Evolutionary conservation across 2,329 filamentous ascomycete species (phyloP).

Genomic region (Rhexocercosporidium sp.): DNA sequence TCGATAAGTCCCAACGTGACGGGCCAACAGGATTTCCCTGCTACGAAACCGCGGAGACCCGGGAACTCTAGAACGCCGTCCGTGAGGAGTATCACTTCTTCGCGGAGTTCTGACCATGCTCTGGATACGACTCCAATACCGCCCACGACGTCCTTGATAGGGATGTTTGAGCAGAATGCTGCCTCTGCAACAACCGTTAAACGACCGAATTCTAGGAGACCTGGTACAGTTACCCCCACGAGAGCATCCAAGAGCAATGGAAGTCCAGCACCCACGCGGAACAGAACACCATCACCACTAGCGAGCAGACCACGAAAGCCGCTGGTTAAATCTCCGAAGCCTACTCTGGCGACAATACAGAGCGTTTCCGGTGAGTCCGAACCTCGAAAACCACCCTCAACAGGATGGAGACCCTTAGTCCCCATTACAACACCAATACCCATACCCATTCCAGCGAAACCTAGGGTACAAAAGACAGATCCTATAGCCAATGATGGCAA

Average conservation of each 20-base stretch:
- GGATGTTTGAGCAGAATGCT: conserved; percentile 66
- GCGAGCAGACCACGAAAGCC: conserved; percentile 9
- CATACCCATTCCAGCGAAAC: conserved; percentile 24
- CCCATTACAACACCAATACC: conserved; percentile 29
- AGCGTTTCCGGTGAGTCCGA: conserved; percentile 16
- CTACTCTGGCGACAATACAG: conserved; percentile 19
- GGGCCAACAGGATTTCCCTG: conserved; percentile 27
- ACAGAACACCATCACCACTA: conserved; percentile 17
- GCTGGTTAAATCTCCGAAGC: conserved; percentile 15
- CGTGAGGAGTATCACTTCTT: conserved; percentile 32
- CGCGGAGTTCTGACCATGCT: conserved; percentile 40
- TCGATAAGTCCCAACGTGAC: conserved; percentile 55
- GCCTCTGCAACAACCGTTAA: conserved; percentile 25
- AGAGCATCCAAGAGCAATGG: conserved; percentile 23
- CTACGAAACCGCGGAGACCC: conserved; percentile 12
- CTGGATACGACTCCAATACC: conserved; percentile 64
- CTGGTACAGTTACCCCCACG: conserved; percentile 18
- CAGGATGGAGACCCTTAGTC: conserved; percentile 21
- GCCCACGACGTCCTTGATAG: conserved; percentile 68
- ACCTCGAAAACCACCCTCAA: conserved; percentile 15
- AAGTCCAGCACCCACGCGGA: conserved; percentile 2
- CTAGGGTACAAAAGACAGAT: conserved; percentile 7
- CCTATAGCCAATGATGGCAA: conserved; percentile 16
- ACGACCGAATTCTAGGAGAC: conserved; percentile 18
- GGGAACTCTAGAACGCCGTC: conserved; percentile 22